Evolutionary conservation across 2,329 filamentous ascomycete species (phyloP), one percentile per base, ranked within the genome.

Genomic region (Cryphonectria nitschkei): DNA sequence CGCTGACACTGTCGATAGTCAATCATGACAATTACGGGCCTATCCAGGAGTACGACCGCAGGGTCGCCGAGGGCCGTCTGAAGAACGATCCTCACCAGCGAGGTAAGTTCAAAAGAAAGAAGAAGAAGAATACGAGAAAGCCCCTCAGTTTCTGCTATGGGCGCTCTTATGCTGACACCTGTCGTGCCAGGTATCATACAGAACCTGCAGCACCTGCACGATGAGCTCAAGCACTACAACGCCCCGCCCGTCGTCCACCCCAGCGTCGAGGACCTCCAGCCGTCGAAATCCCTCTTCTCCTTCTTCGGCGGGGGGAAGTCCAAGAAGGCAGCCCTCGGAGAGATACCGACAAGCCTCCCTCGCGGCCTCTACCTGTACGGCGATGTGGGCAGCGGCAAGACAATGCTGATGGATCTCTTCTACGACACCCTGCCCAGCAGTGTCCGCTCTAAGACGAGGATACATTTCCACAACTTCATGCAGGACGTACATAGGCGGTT

Each of bases 381-480:
- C 71, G 96, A 99, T 79, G 96, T 99, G 2, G 96, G 96, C 56
- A 97, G 94, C 77, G 96, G 96, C 73, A 99, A 99, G 86, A 99
- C 96, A 2, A 99, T 99, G 96, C 86, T 99, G 78, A 99, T 99
- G 96, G 95, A 99, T 79, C 85, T 99, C 65, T 98, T 98, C 81
- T 97, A 95, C 83, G 95, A 98, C 74, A 98, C 95, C 0, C 84
- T 98, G 32, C 96, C 96, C 0, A 80, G 84, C 22, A 91, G 92
- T 72, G 94, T 98, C 74, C 87, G 86, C 70, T 89, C 90, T 43
- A 98, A 97, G 84, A 97, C 92, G 63, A 88, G 96, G 64, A 98
- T 99, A 77, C 96, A 99, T 84, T 99, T 99, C 82, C 94, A 98
- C 84, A 97, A 97, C 80, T 99, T 99, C 84, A 99, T 99, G 96